Conservation (phyloP, 225 moss, liverwort and hornwort genomes). For the Lunularia cruciata region DNA sequence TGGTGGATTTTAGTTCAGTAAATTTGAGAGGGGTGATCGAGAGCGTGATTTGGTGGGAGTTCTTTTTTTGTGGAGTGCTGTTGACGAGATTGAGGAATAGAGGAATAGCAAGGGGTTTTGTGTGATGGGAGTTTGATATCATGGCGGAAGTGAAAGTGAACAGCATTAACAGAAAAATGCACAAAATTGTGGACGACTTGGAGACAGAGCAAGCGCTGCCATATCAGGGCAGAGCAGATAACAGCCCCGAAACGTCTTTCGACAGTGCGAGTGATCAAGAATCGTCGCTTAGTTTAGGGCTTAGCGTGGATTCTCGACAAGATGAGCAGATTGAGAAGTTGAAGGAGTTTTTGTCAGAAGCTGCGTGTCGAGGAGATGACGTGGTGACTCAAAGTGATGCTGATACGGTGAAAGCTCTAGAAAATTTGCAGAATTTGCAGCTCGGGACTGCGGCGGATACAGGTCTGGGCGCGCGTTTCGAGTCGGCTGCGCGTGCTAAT, state of each 20-base stretch:
- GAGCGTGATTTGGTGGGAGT: too few species aligned
- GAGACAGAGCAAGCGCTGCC: constrained; percentile 1
- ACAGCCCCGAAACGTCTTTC: constrained; percentile 24
- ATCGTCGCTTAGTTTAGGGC: constrained; percentile 23
- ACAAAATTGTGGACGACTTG: constrained; percentile 10
- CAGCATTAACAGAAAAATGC: constrained; percentile 22
- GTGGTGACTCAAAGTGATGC: constrained; percentile 40
- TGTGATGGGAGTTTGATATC: constrained; percentile 29
- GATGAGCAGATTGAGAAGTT: constrained; percentile 38
- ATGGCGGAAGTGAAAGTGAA: constrained; percentile 24
- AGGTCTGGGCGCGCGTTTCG: constrained; percentile 36
- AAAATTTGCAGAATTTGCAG: constrained; percentile 28
- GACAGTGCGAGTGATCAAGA: constrained; percentile 27
- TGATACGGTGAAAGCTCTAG: constrained; percentile 36
- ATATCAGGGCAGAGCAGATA: neutral
- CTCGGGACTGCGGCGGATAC: constrained; percentile 20
- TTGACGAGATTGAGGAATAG: neutral
- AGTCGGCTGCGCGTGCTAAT: constrained; percentile 41
- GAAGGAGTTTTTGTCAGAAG: constrained; percentile 46
- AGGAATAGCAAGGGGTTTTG: neutral
- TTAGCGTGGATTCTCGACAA: constrained; percentile 18
- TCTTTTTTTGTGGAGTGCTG: too few species aligned
- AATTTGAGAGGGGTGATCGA: too few species aligned
- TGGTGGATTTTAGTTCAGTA: neutral
- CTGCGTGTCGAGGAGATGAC: constrained; percentile 38